A percentile compares a stretch with the other conserved stretches of the same genome.
Conservation (phyloP, 805 yeast genomes). For the Maudiozyma barnettii region DNA sequence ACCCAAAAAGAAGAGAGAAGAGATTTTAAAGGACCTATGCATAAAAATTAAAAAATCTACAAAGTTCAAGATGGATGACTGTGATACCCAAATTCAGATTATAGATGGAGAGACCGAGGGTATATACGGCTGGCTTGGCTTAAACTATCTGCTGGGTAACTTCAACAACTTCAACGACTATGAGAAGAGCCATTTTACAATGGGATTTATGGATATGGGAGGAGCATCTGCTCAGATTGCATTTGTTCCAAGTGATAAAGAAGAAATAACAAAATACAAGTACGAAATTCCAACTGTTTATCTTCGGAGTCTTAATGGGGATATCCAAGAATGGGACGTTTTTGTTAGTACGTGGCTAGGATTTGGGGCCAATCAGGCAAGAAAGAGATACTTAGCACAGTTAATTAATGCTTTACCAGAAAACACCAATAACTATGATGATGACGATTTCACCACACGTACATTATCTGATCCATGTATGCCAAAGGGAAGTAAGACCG, state of each 20-base stretch:
- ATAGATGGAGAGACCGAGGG: slow-evolving; percentile 96
- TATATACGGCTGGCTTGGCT: slow-evolving; percentile 87
- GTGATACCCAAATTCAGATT: slow-evolving; percentile 65
- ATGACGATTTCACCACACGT: slow-evolving; percentile 34
- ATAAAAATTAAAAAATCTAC: slow-evolving; percentile 42
- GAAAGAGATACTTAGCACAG: slow-evolving; percentile 57
- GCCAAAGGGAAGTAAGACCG: slow-evolving; percentile 49
- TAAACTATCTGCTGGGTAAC: slow-evolving; percentile 72
- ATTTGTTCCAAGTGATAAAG: slow-evolving; percentile 62
- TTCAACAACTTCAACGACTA: slow-evolving; percentile 39
- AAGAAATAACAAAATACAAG: slow-evolving; percentile 53
- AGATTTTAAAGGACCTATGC: slow-evolving; percentile 56
- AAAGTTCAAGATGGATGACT: slow-evolving; percentile 43
- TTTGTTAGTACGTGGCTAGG: slow-evolving; percentile 97
- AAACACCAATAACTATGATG: slow-evolving; percentile 38
- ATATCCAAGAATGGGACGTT: slow-evolving; percentile 64
- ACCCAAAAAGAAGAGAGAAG: slow-evolving; percentile 41
- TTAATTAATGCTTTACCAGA: slow-evolving; percentile 43
- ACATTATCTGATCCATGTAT: slow-evolving; percentile 66
- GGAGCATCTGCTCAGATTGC: slow-evolving; percentile 97
- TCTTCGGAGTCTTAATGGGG: slow-evolving; percentile 63
- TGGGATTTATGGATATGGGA: slow-evolving; percentile 98
- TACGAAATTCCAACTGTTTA: slow-evolving; percentile 65
- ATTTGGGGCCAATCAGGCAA: slow-evolving; percentile 93
- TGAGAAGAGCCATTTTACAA: slow-evolving; percentile 41